Evolutionary conservation across 1,284 basidiomycete species (phyloP), one percentile per base, ranked within the genome.

Genomic region (Rhodotorula sp.): DNA sequence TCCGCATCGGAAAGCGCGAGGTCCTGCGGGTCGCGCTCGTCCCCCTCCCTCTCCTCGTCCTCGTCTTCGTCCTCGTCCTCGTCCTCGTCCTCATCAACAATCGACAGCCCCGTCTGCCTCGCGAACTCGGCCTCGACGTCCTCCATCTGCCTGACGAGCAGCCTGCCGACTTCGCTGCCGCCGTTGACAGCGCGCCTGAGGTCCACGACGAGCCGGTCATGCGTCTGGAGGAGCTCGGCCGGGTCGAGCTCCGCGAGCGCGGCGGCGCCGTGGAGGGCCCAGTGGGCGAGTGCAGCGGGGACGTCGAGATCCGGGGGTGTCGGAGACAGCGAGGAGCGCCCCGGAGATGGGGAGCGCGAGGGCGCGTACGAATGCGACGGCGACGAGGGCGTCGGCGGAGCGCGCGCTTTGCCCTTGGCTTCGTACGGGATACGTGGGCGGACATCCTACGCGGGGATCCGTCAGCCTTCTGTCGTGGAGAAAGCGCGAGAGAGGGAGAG

Each of bases 391-490:
- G 50, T 66, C 9, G 58, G 37, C 8, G 32, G 29, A 4, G 65
- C 57, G 4, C 51, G 37, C 39, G 50, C 65, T 13, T 66, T 66
- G 58, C 65, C 65, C 50, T 66, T 66, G 22, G n/a, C 48, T 6
- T 41, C 50, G 27, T 51, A 41, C 5, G 65, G 46, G 41, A 66
- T 46, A 27, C 65, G 58, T 2, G 57, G 48, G 15, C 32, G 46
- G 29, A 58, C 2, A 50, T 66, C 56, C 64, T 65, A 56, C 7
- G 36, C 12, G 8, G 19, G 25, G 7, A 29, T 12, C 53, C 34
- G 32, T 7, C 10, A 3, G n/a, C n/a, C n/a, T n/a, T n/a, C n/a
- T 15, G 29, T 41, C 48, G 46, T 4, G 17, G n/a, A 13, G 32
- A 27, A 7, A n/a, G n/a, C 3, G 46, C 13, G 4, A 22, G 21